Base-by-base conservation (phyloP, 768 basidiomycete genomes). In the Hygrocybe punicea region DNA sequence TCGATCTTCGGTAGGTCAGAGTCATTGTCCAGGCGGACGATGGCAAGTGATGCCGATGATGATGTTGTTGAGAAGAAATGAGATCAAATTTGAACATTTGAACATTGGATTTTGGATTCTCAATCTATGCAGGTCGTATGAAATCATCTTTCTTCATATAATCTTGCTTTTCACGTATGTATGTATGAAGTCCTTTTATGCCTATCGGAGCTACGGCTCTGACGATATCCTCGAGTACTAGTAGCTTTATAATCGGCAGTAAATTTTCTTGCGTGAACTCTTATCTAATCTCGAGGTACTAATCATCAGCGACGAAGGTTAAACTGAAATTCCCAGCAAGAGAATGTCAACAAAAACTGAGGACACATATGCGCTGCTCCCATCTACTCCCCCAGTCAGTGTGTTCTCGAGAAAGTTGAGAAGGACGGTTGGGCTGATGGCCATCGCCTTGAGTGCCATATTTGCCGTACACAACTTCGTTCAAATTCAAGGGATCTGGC, bases 11-110 rank as follows among this genome's bases (percentile, higher is more conserved):
- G 82, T n/a, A 73, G 81, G 60, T 71, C 75, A 29, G 75, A 78
- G 36, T 77, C 79, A 29, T 78, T 85, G 54, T 85, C 87, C 53
- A 81, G 88, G 65, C 80, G 88, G 69, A 90, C 89, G 49, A 87
- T 88, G 85, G 87, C 86, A 40, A 89, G 87, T 65, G 89, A 91
- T 65, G 89, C 89, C 35, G 90, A 92, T 67, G 90, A 91, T 60
- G 82, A 87, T 61, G 73, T 87, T 56, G 76, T 87, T 23, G 80
- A 66, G 9, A 67, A 62, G 58, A 67, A 67, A 23, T 60, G 53
- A 57, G 25, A 17, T 10, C 37, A n/a, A 45, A 37, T 19, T n/a
- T 33, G 42, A 39, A 42, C n/a, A 39, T 14, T 3, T 13, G 21
- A 19, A 23, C 23, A 23, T 23, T 13, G 45, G 11, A 19, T 21